Evolutionary conservation across 352 stramenopile genomes (phyloP), one percentile per base, ranked within the genome.

Genomic region (Pythium monospermum): DNA sequence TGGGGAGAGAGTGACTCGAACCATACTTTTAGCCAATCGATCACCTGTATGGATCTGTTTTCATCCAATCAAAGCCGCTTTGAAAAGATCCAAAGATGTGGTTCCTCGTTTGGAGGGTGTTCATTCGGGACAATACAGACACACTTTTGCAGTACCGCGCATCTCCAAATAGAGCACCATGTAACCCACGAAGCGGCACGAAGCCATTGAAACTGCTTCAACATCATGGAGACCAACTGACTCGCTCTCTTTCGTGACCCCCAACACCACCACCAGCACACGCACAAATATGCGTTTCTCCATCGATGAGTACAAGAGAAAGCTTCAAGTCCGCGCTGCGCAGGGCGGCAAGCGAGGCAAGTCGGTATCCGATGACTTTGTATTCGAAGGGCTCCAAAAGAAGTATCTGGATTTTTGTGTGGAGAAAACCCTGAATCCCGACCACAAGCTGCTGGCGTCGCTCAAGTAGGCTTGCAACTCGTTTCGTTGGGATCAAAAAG

Each of bases 221-320:
- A 35, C 18, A 16, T 44, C 22, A 32, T n/a, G n/a, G n/a, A n/a
- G n/a, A n/a, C n/a, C n/a, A n/a, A n/a, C n/a, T n/a, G n/a, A n/a
- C n/a, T n/a, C n/a, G n/a, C n/a, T n/a, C n/a, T n/a, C n/a, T n/a
- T n/a, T n/a, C n/a, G n/a, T n/a, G n/a, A 26, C 18, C 19, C 16
- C 8, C 43, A 49, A 22, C 15, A 42, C 15, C 18, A 42, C 15
- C 36, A 18, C 15, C n/a, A 10, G 36, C 15, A 48, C 21, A 6
- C 13, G 30, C 30, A 35, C 6, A 13, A 49, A 23, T 7, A 66
- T 64, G 22, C 10, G 59, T 36, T 69, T 86, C 57, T 83, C 74
- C 3, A 83, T 87, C 46, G 72, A 85, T 7, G 58, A 69, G 32
- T 84, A 79, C 64, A 78, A 76, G 56, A 68, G 63, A 37, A 74